phyloP scores from a whole-genome alignment of 2,329 filamentous ascomycete genomes.

The Pleurostoma richardsiae region DNA sequence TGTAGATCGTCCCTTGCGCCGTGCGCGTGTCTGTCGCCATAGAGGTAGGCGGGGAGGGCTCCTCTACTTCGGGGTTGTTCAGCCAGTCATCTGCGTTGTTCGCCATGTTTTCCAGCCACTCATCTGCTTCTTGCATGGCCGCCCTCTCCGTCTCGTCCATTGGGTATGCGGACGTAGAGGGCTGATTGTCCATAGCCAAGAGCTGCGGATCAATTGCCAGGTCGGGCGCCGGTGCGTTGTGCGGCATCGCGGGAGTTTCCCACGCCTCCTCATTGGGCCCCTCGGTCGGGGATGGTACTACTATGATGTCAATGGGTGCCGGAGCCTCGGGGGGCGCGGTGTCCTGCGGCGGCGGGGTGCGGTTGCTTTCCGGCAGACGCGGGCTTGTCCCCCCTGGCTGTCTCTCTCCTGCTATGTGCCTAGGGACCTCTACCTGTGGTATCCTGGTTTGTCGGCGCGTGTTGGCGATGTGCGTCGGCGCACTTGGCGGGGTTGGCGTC shows the following conservation, averaged over 20 bases:
- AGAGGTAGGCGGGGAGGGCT: constrained; percentile 11
- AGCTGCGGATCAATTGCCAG: not conserved
- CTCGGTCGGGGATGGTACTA: too few species aligned
- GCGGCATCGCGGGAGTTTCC: not conserved
- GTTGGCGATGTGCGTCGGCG: too few species aligned
- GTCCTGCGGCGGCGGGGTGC: too few species aligned
- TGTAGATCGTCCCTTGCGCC: constrained; percentile 7
- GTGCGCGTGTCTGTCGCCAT: constrained; percentile 10
- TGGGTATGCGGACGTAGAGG: constrained; percentile 5
- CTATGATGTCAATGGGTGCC: not conserved
- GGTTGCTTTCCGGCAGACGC: not conserved
- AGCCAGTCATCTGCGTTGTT: not conserved
- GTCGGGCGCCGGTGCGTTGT: not conserved
- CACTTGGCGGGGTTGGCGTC: too few species aligned
- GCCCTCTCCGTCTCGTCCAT: constrained; percentile 8
- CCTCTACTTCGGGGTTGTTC: not conserved
- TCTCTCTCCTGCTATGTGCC: not conserved
- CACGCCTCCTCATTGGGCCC: not conserved
- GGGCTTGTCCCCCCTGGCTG: not conserved
- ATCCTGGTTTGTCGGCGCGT: too few species aligned
- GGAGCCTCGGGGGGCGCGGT: too few species aligned
- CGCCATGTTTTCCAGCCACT: constrained; percentile 6
- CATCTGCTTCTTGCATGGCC: constrained; percentile 9
- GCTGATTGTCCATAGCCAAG: not conserved
- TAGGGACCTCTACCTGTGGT: not conserved